Evolutionary conservation across 768 basidiomycete species (phyloP).

Genomic region (Psilocybe subaeruginosa): DNA sequence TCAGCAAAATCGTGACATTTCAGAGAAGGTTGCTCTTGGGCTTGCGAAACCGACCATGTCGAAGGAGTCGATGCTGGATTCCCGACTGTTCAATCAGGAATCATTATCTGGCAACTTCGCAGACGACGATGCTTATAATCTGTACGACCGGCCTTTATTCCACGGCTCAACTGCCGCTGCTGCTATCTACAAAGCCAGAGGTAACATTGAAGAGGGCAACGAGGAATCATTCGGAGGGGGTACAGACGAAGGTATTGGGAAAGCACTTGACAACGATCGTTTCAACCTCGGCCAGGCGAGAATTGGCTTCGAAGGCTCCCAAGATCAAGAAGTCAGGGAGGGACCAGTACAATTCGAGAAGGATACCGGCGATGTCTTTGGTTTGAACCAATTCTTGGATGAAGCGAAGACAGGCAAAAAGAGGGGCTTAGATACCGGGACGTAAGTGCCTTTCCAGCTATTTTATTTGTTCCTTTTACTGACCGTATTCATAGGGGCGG

Average conservation of each 20-base stretch:
- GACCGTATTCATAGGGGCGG: slow-evolving; percentile 40
- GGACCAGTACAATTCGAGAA: slow-evolving; percentile 99
- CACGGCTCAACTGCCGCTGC: slow-evolving; percentile 30
- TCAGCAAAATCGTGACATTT: slow-evolving; percentile 98
- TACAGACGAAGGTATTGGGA: slow-evolving; percentile 92
- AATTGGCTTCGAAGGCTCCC: slow-evolving; percentile 91
- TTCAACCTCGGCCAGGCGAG: slow-evolving; percentile 86
- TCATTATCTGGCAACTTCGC: slow-evolving; percentile 80
- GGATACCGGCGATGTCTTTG: slow-evolving; percentile 96
- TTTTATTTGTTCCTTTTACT: background rate
- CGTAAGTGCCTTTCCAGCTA: slow-evolving; percentile 41
- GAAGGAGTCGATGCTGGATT: slow-evolving; percentile 98
- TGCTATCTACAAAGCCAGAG: slow-evolving; percentile 98
- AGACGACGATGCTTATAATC: slow-evolving; percentile 90
- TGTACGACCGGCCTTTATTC: slow-evolving; percentile 64
- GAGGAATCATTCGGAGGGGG: slow-evolving; percentile 95
- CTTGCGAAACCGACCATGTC: slow-evolving; percentile 95
- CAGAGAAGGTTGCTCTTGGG: slow-evolving; percentile 97
- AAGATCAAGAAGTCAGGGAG: slow-evolving; percentile 80
- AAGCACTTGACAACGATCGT: slow-evolving; percentile 90
- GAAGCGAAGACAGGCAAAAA: slow-evolving; percentile 96
- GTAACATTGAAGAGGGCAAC: slow-evolving; percentile 81
- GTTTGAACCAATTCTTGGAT: slow-evolving; percentile 95
- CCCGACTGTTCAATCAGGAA: slow-evolving; percentile 97
- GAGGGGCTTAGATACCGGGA: slow-evolving; percentile 79